Evolutionary conservation across 2,329 filamentous ascomycete genomes (phyloP).

Genomic region (Byssoonygena ceratinophila): DNA sequence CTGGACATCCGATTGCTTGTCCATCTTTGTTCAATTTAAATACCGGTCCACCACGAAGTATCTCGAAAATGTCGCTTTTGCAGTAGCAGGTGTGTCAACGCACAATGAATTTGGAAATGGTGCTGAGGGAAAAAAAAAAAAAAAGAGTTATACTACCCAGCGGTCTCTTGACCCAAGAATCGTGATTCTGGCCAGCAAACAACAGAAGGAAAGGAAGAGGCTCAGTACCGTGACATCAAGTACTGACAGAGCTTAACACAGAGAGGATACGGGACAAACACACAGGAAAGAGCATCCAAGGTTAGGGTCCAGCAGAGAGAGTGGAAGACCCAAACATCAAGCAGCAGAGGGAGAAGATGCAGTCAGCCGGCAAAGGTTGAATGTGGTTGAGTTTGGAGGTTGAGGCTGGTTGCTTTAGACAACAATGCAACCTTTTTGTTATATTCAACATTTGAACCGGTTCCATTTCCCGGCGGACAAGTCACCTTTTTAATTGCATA

Average conservation of each 20-base stretch:
- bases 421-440: background rate
- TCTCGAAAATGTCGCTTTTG: too few relatives aligned
- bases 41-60: background rate
- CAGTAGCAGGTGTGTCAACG: too few relatives aligned
- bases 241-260: background rate
- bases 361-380: background rate
- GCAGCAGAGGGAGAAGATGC: background rate
- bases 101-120: too few relatives aligned
- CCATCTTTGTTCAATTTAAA: conserved; percentile 15
- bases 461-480: background rate
- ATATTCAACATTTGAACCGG: background rate
- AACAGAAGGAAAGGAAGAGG: conserved; percentile 4
- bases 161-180: background rate
- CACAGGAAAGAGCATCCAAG: conserved; percentile 4
- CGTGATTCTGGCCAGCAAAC: background rate
- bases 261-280: background rate
- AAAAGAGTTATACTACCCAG: background rate
- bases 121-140: too few relatives aligned
- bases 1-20: conserved; percentile 24
- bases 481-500: background rate
- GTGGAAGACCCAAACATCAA: background rate
- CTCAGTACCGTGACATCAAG: conserved; percentile 3
- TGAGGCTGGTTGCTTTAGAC: background rate
- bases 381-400: background rate
- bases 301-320: background rate